Conservation (phyloP, 345 rosid genomes). For the Citrus inodora region DNA sequence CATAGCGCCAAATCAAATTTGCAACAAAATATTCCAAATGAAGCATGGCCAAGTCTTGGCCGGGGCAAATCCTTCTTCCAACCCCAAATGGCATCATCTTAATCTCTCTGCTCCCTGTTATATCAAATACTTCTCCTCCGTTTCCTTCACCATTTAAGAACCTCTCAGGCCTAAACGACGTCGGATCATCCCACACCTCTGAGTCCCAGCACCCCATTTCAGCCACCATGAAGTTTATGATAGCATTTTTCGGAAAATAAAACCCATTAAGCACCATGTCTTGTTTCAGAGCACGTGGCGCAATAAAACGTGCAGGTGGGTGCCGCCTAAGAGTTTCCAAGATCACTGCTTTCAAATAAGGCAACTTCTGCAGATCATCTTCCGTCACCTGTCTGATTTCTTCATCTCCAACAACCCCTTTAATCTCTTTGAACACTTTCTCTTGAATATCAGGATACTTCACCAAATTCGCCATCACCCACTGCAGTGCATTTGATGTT, state of each 20-base stretch:
- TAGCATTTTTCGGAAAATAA: neutral
- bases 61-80: slow-evolving; percentile 17
- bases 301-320: neutral
- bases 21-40: slow-evolving; percentile 13
- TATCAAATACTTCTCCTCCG: neutral
- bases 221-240: slow-evolving; percentile 1
- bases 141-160: neutral
- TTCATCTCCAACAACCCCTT: neutral
- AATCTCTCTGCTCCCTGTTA: slow-evolving; percentile 8
- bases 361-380: slow-evolving; percentile 3
- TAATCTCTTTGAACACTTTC: neutral
- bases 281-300: neutral
- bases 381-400: neutral
- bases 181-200: slow-evolving; percentile 8
- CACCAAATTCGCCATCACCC: slow-evolving; percentile 11
- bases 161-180: slow-evolving; percentile 7
- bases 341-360: slow-evolving; percentile 2
- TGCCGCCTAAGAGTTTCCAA: slow-evolving; percentile 10
- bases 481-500: slow-evolving; percentile 1
- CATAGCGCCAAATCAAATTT: neutral
- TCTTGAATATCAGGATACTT: neutral
- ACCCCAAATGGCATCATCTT: slow-evolving; percentile 20
- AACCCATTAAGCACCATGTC: neutral
- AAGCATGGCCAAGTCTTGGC: slow-evolving; percentile 1
- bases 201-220: neutral